phyloP scores from a whole-genome alignment of 1,284 basidiomycete genomes.

The Irpex sp. region DNA sequence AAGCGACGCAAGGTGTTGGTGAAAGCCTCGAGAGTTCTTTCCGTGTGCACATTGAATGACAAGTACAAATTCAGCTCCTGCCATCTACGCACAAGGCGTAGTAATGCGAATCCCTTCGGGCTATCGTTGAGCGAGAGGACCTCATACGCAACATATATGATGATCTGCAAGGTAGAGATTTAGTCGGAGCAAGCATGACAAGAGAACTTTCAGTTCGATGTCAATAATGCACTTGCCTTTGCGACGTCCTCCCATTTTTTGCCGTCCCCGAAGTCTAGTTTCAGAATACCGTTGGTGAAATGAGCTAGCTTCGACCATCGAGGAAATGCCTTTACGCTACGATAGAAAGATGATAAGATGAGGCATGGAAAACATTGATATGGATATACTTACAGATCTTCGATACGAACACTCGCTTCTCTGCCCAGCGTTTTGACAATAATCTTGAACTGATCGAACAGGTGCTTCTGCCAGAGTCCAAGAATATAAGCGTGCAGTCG shows the following conservation, averaged over 20 bases:
- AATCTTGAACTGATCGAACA: too few species aligned
- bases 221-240: constrained; percentile 33
- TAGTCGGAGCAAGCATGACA: too few species aligned
- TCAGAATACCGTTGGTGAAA: constrained; percentile 9
- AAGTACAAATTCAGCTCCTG: background rate
- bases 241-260: constrained; percentile 16
- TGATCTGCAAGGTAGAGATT: constrained; percentile 4
- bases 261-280: constrained; percentile 17
- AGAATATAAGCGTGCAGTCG: too few species aligned
- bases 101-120: background rate
- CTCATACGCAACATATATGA: constrained; percentile 9
- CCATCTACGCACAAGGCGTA: background rate
- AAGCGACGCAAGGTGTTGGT: background rate
- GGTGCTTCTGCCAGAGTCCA: too few species aligned
- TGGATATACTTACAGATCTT: background rate
- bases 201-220: too few species aligned
- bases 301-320: constrained; percentile 18
- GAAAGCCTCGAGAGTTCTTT: background rate
- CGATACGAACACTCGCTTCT: too few species aligned
- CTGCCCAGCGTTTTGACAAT: too few species aligned
- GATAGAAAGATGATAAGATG: background rate
- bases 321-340: constrained; percentile 4
- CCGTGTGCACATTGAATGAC: background rate
- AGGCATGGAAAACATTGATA: background rate
- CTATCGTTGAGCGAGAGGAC: background rate